Percentiles rank a stretch among this genome's conserved stretches.
Evolutionary conservation across 345 rosid genomes (phyloP).

Genomic region (Syzygium aqueum): DNA sequence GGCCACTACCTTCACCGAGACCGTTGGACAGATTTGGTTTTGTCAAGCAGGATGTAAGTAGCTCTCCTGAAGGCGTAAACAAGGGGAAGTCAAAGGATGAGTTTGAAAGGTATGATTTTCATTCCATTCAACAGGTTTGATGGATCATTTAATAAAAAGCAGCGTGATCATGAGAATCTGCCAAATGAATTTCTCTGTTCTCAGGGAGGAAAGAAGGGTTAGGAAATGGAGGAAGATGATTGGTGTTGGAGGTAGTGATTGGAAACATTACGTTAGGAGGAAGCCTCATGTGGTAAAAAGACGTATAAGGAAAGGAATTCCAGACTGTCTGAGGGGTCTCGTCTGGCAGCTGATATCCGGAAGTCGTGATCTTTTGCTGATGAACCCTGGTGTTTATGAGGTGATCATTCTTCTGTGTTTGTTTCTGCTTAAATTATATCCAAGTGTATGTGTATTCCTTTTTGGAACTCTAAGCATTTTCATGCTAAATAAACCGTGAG

Average conservation of each 20-base stretch:
- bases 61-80: conserved; percentile 33
- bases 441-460: background rate
- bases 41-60: conserved; percentile 52
- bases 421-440: background rate
- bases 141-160: background rate
- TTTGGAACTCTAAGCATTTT: background rate
- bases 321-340: conserved; percentile 96
- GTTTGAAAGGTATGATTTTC: conserved; percentile 36
- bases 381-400: conserved; percentile 96
- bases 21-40: conserved; percentile 72
- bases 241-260: conserved; percentile 93
- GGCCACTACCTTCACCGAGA: conserved; percentile 50
- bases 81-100: conserved; percentile 43
- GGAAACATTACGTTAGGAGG: conserved; percentile 84
- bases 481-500: background rate
- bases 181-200: background rate
- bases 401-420: conserved; percentile 10
- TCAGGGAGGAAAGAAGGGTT: conserved; percentile 82
- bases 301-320: conserved; percentile 85
- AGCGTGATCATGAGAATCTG: background rate
- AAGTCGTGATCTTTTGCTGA: conserved; percentile 85
- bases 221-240: conserved; percentile 99
- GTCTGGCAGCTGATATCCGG: conserved; percentile 98
- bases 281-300: conserved; percentile 88
- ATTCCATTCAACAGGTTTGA: background rate